phyloP scores from a whole-genome alignment of 179 eudicot species.

The Silene coronaria region DNA sequence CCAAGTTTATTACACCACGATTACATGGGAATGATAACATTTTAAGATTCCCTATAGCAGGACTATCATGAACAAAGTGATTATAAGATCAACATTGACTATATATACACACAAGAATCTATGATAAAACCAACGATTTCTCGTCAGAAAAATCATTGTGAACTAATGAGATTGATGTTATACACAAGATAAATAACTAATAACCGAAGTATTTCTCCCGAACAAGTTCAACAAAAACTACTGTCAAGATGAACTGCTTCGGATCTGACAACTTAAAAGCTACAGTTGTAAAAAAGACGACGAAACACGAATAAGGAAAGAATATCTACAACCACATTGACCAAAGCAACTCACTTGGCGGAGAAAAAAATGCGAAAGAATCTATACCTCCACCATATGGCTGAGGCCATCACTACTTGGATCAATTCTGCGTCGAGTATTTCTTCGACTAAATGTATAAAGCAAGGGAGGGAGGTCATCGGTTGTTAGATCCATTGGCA shows the following conservation, averaged over 20 bases:
- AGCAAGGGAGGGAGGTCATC: background rate
- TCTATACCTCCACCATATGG: background rate
- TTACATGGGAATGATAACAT: background rate
- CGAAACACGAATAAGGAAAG: background rate
- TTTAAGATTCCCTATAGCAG: conserved; percentile 3
- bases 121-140: background rate
- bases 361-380: conserved; percentile 5
- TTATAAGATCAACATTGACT: background rate
- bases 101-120: background rate
- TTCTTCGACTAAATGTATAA: conserved; percentile 11
- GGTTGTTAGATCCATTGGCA: background rate
- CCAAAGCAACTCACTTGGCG: background rate
- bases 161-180: background rate
- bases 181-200: background rate
- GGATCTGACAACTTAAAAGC: background rate
- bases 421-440: conserved; percentile 12
- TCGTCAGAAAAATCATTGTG: background rate
- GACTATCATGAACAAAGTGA: background rate
- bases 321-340: background rate
- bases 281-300: background rate
- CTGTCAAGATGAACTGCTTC: background rate
- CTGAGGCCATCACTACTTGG: background rate
- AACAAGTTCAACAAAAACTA: background rate
- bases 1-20: background rate
- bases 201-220: background rate